Base-by-base conservation (phyloP, 2,329 filamentous ascomycete genomes). In the Alternaria sp. region DNA sequence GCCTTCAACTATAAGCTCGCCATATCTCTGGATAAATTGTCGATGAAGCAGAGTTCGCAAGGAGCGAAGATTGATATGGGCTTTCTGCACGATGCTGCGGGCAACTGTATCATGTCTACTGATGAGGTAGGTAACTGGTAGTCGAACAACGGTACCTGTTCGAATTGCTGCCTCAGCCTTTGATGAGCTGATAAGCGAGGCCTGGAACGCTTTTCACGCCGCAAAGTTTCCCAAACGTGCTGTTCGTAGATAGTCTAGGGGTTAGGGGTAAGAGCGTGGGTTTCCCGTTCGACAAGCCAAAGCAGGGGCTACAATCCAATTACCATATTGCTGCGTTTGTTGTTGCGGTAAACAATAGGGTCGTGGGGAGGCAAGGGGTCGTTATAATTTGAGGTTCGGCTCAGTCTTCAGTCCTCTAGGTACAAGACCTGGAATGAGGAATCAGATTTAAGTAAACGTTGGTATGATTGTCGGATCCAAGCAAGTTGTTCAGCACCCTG, bases 51-150 rank as follows among this genome's bases (percentile, higher is more conserved):
- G 44, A 77, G 73, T 34, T 62, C 68, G 1, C 61, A 72, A 41
- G 73, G 73, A 5, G 69, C 72, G 10, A 69, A 65, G 6, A 63
- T 78, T 14, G 66, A 73, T 34, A 37, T 78, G 10, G 76, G 76
- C 24, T 79, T 77, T 49, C 66, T 72, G 26, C 72, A 78, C 17
- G 69, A 79, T 48, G 65, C 68, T 11, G 67, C 70, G 6, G 71
- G 79, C 31, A 74, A 78, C 51, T 78, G 76, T 67, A 74, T 79
- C 28, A 61, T 80, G 34, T 75, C 73, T 23, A 76, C 74, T 11
- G 71, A 76, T 29, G 70, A 77, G 13, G 68, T 65, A 39, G 73
- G 74, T 4, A 62, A 67, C 4, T 76, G 72, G 61, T 78, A 73
- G 65, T 77, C 75, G 5, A 79, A 75, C 48, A 74, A 68, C 26